A percentile compares a stretch with the other conserved stretches of the same genome.
Evolutionary conservation across 257 asterid genomes (phyloP).

Genomic region (Solanum ossicruentum): DNA sequence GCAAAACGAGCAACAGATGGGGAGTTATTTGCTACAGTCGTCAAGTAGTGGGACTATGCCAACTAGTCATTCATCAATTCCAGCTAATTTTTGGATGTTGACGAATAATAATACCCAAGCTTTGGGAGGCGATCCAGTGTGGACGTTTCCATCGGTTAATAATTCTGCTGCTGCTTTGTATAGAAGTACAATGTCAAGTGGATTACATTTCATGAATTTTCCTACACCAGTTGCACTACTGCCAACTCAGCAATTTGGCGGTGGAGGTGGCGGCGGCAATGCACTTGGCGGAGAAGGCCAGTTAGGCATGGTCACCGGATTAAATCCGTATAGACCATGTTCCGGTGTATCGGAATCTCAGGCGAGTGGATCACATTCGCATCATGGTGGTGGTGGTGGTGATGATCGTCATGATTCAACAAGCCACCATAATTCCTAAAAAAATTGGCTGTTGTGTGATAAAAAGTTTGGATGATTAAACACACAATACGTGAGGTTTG

Average conservation of each 20-base stretch:
- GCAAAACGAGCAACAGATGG: slow-evolving; percentile 40
- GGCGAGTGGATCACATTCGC: slow-evolving; percentile 71
- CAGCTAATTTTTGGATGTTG: slow-evolving; percentile 90
- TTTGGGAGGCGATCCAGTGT: slow-evolving; percentile 65
- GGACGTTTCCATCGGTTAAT: slow-evolving; percentile 65
- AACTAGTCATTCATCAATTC: slow-evolving; percentile 54
- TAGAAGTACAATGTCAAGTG: slow-evolving; percentile 65
- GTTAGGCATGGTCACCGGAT: slow-evolving; percentile 42
- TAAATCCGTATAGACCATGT: slow-evolving; percentile 37
- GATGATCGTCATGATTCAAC: slow-evolving; percentile 55
- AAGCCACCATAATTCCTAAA: slow-evolving; percentile 38
- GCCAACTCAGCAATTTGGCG: slow-evolving; percentile 53
- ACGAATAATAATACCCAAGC: slow-evolving; percentile 59
- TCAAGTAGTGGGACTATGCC: slow-evolving; percentile 65
- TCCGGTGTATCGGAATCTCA: slow-evolving; percentile 45
- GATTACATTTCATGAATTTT: slow-evolving; percentile 85
- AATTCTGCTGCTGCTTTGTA: slow-evolving; percentile 56
- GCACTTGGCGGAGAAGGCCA: slow-evolving; percentile 50
- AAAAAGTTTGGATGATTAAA: slow-evolving; percentile 19
- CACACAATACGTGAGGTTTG: slow-evolving; percentile 34
- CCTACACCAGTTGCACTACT: slow-evolving; percentile 64
- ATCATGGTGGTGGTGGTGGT: slow-evolving; percentile 26
- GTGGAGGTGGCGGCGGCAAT: not conserved
- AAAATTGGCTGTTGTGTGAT: slow-evolving; percentile 2
- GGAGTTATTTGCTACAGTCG: slow-evolving; percentile 63